Evolutionary conservation across 257 asterid species (phyloP).

Genomic region (Haberlea rhodopensis): DNA sequence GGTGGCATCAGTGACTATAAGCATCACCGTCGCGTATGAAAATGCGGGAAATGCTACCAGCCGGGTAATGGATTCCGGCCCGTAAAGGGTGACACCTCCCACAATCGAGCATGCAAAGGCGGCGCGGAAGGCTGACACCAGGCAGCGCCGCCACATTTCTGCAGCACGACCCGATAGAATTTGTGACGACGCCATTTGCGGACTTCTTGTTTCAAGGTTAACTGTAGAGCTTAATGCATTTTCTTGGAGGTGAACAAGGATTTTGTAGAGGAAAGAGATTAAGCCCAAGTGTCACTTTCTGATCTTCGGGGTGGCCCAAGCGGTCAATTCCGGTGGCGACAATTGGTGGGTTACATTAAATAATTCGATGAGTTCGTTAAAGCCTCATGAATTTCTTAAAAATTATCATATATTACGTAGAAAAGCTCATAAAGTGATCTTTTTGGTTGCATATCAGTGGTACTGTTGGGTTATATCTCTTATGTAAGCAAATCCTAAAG

Average conservation of each 20-base stretch:
- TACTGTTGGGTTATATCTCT: too few species aligned
- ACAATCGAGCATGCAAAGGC: constrained; percentile 80
- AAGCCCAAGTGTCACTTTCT: neutral
- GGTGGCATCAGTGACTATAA: constrained; percentile 62
- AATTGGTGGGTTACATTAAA: neutral
- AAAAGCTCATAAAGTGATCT: neutral
- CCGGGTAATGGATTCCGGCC: constrained; percentile 44
- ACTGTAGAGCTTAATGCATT: neutral
- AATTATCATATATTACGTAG: neutral
- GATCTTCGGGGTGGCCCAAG: neutral
- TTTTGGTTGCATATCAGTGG: too few species aligned
- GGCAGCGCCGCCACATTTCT: constrained; percentile 54
- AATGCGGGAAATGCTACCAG: constrained; percentile 66
- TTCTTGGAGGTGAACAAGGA: neutral
- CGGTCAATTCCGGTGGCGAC: neutral
- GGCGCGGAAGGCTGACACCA: constrained; percentile 69
- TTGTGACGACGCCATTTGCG: constrained; percentile 32
- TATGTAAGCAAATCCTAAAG: too few species aligned
- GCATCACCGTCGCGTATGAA: constrained; percentile 67
- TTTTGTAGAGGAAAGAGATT: neutral
- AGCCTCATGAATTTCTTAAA: neutral
- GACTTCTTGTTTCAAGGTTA: neutral
- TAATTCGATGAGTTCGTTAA: neutral
- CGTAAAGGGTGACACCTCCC: constrained; percentile 60
- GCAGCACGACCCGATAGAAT: constrained; percentile 27